Conservation (phyloP, 2,329 filamentous ascomycete species). For the Talaromyces islandicus region DNA sequence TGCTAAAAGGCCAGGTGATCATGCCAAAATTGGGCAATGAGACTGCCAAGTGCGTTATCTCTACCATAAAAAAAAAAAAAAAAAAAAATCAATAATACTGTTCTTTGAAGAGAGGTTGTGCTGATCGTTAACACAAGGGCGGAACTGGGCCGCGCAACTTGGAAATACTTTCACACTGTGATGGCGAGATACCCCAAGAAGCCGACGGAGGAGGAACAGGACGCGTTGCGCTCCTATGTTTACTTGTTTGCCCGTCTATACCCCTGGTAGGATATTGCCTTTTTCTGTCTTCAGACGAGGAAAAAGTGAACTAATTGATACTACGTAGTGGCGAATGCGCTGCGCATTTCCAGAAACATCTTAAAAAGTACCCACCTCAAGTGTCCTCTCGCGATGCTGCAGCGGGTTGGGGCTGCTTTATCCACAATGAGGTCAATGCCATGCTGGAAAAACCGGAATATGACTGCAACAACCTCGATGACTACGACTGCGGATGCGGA, state of each 20-base stretch:
- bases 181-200: conserved; percentile 61
- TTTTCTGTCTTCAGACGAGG: neutral
- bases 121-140: conserved; percentile 35
- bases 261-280: conserved; percentile 45
- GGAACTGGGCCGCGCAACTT: conserved; percentile 59
- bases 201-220: conserved; percentile 55
- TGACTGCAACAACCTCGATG: conserved; percentile 60
- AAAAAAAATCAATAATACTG: no score
- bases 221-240: conserved; percentile 55
- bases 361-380: conserved; percentile 59
- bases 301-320: conserved; percentile 7
- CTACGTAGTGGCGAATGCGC: conserved; percentile 56
- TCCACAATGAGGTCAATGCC: conserved; percentile 62
- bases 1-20: conserved; percentile 38
- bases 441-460: conserved; percentile 56
- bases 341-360: conserved; percentile 55
- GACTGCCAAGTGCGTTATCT: conserved; percentile 37
- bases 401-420: conserved; percentile 61
- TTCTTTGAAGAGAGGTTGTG: neutral
- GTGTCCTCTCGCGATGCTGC: conserved; percentile 56
- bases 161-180: conserved; percentile 62
- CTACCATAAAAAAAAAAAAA: no score
- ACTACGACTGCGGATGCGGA: conserved; percentile 61
- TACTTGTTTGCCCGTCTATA: conserved; percentile 61
- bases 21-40: conserved; percentile 45